These are phyloP conservation scores for Lanmaoa rubissima DNA, from an alignment of 768 basidiomycete species.

Conservation along the genomic window DNA sequence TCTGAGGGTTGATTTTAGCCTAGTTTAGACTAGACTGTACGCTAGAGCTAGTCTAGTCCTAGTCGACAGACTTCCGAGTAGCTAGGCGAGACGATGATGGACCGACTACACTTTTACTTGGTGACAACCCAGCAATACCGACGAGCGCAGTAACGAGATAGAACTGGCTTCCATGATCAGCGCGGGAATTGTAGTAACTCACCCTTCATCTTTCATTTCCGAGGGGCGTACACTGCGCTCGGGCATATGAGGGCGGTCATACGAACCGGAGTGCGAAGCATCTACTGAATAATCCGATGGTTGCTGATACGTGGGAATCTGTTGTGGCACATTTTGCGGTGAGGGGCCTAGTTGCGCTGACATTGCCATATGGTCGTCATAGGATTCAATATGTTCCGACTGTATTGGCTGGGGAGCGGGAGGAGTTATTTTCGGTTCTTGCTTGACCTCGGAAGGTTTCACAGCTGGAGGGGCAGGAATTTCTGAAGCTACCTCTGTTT, in stretches of 20 bases:
- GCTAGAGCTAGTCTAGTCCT: conserved; percentile 75
- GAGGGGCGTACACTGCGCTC: conserved; percentile 76
- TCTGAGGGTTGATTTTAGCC: conserved; percentile 58
- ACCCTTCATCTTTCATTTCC: conserved; percentile 99
- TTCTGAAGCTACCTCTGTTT: conserved; percentile 28
- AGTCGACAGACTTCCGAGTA: conserved; percentile 57
- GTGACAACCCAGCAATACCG: conserved; percentile 27
- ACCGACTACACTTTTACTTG: conserved; percentile 42
- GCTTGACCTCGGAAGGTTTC: conserved; percentile 20
- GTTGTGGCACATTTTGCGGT: conserved; percentile 52
- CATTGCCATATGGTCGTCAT: conserved; percentile 14
- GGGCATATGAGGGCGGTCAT: conserved; percentile 41
- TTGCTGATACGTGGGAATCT: conserved; percentile 79
- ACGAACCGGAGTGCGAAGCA: conserved; percentile 37
- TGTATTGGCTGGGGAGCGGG: conserved; percentile 8
- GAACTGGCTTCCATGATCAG: conserved; percentile 14
- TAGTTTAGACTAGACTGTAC: conserved; percentile 79
- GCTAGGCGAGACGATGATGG: conserved; percentile 40
- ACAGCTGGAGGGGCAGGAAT: conserved; percentile 18
- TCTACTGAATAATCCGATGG: conserved; percentile 51
- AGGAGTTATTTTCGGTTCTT: conserved; percentile 14
- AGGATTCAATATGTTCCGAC: conserved; percentile 12
- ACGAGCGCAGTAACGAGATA: conserved; percentile 16
- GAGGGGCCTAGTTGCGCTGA: conserved; percentile 28
- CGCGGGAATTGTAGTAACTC: conserved; percentile 41